phyloP scores from a whole-genome alignment of 805 yeast species.

The Priceomyces carsonii region DNA sequence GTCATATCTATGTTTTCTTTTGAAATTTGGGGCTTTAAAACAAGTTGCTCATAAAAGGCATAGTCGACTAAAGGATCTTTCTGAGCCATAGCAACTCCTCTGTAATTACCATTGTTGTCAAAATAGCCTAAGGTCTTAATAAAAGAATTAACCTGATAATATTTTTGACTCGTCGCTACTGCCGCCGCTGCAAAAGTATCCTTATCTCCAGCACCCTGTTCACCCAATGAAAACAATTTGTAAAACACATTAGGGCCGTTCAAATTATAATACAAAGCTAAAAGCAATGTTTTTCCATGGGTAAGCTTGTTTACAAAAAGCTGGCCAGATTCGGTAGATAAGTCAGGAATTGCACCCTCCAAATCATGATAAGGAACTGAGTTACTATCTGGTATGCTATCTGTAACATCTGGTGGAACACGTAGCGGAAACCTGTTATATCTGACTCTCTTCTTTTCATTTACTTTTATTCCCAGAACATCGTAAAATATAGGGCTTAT shows the following conservation, averaged over 20 bases:
- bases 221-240: conserved; percentile 59
- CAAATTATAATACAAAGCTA: conserved; percentile 65
- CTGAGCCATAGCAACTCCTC: conserved; percentile 41
- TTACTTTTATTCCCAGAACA: conserved; percentile 30
- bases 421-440: conserved; percentile 23
- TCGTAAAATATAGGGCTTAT: conserved; percentile 38
- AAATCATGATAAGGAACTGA: conserved; percentile 59
- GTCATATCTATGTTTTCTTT: conserved; percentile 11
- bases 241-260: conserved; percentile 63
- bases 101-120: conserved; percentile 22
- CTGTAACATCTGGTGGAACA: conserved; percentile 9
- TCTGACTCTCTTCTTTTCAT: conserved; percentile 29
- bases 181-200: conserved; percentile 40
- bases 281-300: conserved; percentile 57
- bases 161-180: conserved; percentile 31
- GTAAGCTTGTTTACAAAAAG: conserved; percentile 55
- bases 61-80: conserved; percentile 22
- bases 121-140: conserved; percentile 33
- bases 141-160: conserved; percentile 43
- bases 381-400: conserved; percentile 11
- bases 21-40: neutral
- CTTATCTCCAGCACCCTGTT: conserved; percentile 40
- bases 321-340: conserved; percentile 72
- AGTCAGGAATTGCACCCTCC: conserved; percentile 67
- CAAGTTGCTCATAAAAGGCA: conserved; percentile 2